A percentile compares a stretch with the other conserved stretches of the same genome.
phyloP scores from a whole-genome alignment of 257 asterid genomes.

The Solanum pimpinellifolium region DNA sequence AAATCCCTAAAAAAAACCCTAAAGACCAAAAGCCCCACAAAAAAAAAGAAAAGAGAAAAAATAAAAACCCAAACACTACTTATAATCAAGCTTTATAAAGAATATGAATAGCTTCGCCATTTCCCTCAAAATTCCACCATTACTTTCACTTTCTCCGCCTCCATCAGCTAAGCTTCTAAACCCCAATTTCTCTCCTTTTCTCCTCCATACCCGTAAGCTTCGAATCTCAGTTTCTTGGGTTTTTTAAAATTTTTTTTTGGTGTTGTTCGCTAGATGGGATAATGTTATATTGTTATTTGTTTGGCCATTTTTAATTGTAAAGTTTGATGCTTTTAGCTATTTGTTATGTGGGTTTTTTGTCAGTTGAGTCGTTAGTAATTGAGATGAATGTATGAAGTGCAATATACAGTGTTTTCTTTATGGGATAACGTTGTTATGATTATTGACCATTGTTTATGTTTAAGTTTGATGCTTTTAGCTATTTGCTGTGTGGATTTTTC shows the following conservation, averaged over 20 bases:
- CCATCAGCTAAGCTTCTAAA: background rate
- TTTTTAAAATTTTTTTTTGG: background rate
- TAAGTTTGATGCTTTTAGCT: background rate
- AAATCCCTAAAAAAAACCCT: background rate
- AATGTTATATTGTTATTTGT: background rate
- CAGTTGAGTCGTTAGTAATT: background rate
- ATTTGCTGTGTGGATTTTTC: background rate
- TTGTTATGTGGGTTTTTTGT: background rate
- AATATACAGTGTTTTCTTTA: background rate
- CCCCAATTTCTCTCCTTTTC: background rate
- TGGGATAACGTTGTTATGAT: background rate
- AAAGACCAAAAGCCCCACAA: background rate
- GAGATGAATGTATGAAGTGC: background rate
- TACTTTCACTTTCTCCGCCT: background rate
- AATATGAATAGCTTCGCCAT: background rate
- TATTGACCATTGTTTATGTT: background rate
- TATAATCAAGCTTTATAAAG: background rate
- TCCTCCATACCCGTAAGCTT: conserved; percentile 4
- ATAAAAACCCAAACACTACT: background rate
- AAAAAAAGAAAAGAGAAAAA: background rate
- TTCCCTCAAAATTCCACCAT: background rate
- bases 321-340: background rate
- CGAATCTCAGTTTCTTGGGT: background rate
- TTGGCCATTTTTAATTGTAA: background rate
- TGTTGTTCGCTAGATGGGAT: background rate